A percentile compares a stretch with the other conserved stretches of the same genome.
Evolutionary conservation across 441 rosid species (phyloP).

Genomic region (Arabidopsis hybrid): DNA sequence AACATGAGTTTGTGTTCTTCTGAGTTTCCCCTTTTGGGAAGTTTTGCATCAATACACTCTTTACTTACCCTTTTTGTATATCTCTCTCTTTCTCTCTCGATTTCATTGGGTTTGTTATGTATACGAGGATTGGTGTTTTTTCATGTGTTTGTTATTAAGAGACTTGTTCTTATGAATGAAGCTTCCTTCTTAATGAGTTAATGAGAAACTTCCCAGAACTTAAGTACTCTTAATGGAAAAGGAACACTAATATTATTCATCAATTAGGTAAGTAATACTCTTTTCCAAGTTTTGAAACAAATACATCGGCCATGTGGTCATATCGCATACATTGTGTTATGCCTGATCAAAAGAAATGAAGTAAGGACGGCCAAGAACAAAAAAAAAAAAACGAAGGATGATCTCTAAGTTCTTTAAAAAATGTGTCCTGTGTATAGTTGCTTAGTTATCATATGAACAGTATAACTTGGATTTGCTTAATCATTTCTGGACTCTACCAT

Average conservation of each 20-base stretch:
- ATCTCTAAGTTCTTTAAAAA: constrained; percentile 7
- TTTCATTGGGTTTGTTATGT: constrained; percentile 23
- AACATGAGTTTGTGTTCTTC: constrained; percentile 40
- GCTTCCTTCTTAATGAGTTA: not conserved
- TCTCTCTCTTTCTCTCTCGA: constrained; percentile 4
- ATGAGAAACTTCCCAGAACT: too few relatives aligned
- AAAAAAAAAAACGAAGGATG: not conserved
- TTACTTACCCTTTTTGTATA: constrained; percentile 26
- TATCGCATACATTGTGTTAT: not conserved
- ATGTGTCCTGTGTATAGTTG: constrained; percentile 18
- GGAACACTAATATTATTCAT: not conserved
- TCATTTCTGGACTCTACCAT: constrained; percentile 16
- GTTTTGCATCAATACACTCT: constrained; percentile 39
- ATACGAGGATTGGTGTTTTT: constrained; percentile 29
- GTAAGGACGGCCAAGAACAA: not conserved
- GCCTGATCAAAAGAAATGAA: not conserved
- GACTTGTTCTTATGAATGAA: constrained; percentile 28
- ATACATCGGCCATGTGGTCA: not conserved
- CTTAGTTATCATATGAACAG: constrained; percentile 27
- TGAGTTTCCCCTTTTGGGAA: constrained; percentile 44
- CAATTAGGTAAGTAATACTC: not conserved
- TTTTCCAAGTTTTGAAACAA: not conserved
- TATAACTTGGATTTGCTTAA: constrained; percentile 20
- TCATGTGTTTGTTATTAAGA: constrained; percentile 13
- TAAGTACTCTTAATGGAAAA: not conserved